Conservation (phyloP, 176 grass and related monocot species). For the Guadua angustifolia region DNA sequence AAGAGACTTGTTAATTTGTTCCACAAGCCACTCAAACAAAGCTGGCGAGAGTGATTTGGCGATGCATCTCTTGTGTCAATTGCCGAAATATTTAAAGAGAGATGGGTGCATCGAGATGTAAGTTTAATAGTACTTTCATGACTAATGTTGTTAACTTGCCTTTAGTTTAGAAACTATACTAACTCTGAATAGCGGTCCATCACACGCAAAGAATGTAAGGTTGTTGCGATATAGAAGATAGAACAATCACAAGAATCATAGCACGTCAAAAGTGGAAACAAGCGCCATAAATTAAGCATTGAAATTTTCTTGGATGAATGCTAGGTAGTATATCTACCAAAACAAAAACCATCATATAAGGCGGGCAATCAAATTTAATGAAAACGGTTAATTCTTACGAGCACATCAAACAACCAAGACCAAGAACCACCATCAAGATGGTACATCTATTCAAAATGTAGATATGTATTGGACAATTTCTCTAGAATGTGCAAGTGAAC, state of each 20-base stretch:
- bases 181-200: neutral
- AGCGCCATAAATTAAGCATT: neutral
- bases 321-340: neutral
- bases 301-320: neutral
- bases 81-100: slow-evolving; percentile 61
- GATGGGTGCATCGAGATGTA: slow-evolving; percentile 23
- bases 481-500: neutral
- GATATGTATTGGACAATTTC: neutral
- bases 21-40: slow-evolving; percentile 94
- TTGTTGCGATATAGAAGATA: neutral
- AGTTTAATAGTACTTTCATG: slow-evolving; percentile 31
- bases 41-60: slow-evolving; percentile 94
- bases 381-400: neutral
- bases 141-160: slow-evolving; percentile 21
- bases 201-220: slow-evolving; percentile 18
- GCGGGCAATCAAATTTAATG: neutral
- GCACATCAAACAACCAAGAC: slow-evolving; percentile 24
- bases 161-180: slow-evolving; percentile 42
- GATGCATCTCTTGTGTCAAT: slow-evolving; percentile 89
- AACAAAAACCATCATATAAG: slow-evolving; percentile 9
- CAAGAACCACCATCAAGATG: slow-evolving; percentile 22
- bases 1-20: slow-evolving; percentile 98
- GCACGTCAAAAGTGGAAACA: neutral
- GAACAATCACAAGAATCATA: neutral
- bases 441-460: neutral